phyloP scores from a whole-genome alignment of 2,329 filamentous ascomycete species.

The Colletotrichum destructivum region DNA sequence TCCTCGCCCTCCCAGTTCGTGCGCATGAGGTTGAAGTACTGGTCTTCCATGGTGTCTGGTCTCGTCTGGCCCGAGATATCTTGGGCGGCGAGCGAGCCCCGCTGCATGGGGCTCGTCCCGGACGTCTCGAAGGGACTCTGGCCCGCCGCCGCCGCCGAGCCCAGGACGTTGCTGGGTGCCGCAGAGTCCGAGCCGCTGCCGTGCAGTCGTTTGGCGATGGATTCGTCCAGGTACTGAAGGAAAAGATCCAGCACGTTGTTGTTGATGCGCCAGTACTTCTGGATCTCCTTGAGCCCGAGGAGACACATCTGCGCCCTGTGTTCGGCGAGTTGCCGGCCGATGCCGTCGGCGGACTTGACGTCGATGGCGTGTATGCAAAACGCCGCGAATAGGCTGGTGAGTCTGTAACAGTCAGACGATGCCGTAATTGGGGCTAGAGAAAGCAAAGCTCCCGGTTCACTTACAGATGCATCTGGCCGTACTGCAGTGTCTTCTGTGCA shows the following conservation, averaged over 20 bases:
- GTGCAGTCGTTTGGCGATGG: constrained; percentile 54
- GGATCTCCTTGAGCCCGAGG: constrained; percentile 55
- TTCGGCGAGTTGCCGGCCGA: constrained; percentile 53
- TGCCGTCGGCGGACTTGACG: constrained; percentile 52
- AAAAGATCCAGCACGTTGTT: constrained; percentile 57
- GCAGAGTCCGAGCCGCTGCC: constrained; percentile 36
- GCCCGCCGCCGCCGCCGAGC: neutral
- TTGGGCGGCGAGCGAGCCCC: neutral
- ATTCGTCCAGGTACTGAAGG: constrained; percentile 55
- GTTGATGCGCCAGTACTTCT: constrained; percentile 59
- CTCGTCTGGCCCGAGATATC: constrained; percentile 29
- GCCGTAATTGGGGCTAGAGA: neutral
- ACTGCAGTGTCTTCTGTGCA: constrained; percentile 51
- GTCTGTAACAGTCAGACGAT: constrained; percentile 43
- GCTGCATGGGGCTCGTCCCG: constrained; percentile 1
- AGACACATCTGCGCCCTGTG: constrained; percentile 57
- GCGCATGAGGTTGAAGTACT: constrained; percentile 53
- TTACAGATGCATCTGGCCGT: constrained; percentile 57
- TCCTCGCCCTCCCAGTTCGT: constrained; percentile 56
- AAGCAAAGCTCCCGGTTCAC: constrained; percentile 7
- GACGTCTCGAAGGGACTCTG: constrained; percentile 24
- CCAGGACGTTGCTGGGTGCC: neutral
- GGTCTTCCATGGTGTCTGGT: constrained; percentile 52
- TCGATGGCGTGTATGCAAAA: constrained; percentile 56
- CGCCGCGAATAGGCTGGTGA: constrained; percentile 56